Evolutionary conservation across 1,139 yeast species (phyloP).

Genomic region (Blastobotrys niveus): DNA sequence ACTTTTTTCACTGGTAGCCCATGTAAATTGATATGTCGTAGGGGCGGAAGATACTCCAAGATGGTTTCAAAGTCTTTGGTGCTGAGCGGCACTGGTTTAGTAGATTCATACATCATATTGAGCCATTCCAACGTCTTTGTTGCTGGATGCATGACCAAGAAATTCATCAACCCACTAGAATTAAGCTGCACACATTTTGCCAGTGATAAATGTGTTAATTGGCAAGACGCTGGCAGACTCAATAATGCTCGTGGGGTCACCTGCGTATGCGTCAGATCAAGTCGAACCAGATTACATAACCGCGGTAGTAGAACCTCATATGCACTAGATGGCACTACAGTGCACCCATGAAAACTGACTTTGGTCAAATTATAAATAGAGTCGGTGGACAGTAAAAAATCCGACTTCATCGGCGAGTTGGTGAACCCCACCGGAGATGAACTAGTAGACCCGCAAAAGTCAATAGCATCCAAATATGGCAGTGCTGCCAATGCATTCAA

Average conservation of each 20-base stretch:
- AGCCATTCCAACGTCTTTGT: slow-evolving; percentile 62
- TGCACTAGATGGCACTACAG: slow-evolving; percentile 57
- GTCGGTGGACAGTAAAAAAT: slow-evolving; percentile 16
- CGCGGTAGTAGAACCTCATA: slow-evolving; percentile 54
- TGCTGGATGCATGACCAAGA: slow-evolving; percentile 69
- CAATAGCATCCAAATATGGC: slow-evolving; percentile 60
- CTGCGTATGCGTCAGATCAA: slow-evolving; percentile 80
- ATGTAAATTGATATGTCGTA: slow-evolving; percentile 60
- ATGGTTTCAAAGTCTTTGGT: slow-evolving; percentile 38
- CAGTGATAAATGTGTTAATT: slow-evolving; percentile 70
- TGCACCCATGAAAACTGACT: slow-evolving; percentile 82
- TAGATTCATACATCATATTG: slow-evolving; percentile 65
- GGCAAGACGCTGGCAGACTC: slow-evolving; percentile 47
- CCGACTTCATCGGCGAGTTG: slow-evolving; percentile 20
- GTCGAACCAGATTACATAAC: slow-evolving; percentile 54
- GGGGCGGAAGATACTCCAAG: slow-evolving; percentile 41
- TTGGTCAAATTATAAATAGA: slow-evolving; percentile 40
- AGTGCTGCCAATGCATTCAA: slow-evolving; percentile 55
- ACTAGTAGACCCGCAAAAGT: slow-evolving; percentile 85
- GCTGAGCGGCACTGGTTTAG: slow-evolving; percentile 57
- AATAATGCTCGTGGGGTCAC: slow-evolving; percentile 54
- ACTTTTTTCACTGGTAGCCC: slow-evolving; percentile 62
- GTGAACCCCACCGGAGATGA: slow-evolving; percentile 55
- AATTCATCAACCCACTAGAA: slow-evolving; percentile 66
- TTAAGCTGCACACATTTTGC: slow-evolving; percentile 74